Evolutionary conservation across 75 land plant genomes (phyloP).

Genomic region (Adiantum capillusveneris): DNA sequence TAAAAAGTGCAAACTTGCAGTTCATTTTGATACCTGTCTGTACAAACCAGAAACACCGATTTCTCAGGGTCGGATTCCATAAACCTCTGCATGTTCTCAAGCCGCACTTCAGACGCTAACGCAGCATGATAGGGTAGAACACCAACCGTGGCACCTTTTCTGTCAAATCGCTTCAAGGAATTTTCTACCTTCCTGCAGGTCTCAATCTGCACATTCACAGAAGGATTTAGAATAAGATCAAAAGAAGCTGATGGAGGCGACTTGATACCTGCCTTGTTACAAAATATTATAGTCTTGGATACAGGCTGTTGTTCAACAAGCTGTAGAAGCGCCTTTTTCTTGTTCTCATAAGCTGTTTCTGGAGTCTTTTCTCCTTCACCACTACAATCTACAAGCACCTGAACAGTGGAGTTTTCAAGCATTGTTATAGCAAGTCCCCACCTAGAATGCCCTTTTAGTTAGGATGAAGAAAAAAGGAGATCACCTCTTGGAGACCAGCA

Average conservation of each 20-base stretch:
- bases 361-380: slow-evolving; percentile 80
- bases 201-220: slow-evolving; percentile 57
- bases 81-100: slow-evolving; percentile 72
- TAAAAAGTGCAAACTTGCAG: too few species aligned
- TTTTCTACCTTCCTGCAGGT: slow-evolving; percentile 97
- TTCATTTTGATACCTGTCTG: slow-evolving; percentile 81
- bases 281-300: slow-evolving; percentile 79
- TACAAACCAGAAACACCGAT: slow-evolving; percentile 72
- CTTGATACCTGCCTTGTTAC: slow-evolving; percentile 66
- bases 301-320: slow-evolving; percentile 67
- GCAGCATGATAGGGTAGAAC: slow-evolving; percentile 95
- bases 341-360: slow-evolving; percentile 79
- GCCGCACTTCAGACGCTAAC: slow-evolving; percentile 57
- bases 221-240: background rate
- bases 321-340: slow-evolving; percentile 68
- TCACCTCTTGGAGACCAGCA: slow-evolving; percentile 87
- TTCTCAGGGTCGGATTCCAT: slow-evolving; percentile 31
- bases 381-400: slow-evolving; percentile 98
- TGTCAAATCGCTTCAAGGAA: slow-evolving; percentile 60
- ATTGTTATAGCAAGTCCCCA: background rate
- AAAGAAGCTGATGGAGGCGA: background rate
- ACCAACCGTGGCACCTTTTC: slow-evolving; percentile 37
- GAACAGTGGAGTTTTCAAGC: background rate
- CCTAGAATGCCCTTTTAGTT: too few species aligned
- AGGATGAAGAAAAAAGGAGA: background rate